A percentile compares a stretch with the other conserved stretches of the same genome.
phyloP scores from a whole-genome alignment of 495 filamentous ascomycete species.

The Aspergillus sclerotioniger region DNA sequence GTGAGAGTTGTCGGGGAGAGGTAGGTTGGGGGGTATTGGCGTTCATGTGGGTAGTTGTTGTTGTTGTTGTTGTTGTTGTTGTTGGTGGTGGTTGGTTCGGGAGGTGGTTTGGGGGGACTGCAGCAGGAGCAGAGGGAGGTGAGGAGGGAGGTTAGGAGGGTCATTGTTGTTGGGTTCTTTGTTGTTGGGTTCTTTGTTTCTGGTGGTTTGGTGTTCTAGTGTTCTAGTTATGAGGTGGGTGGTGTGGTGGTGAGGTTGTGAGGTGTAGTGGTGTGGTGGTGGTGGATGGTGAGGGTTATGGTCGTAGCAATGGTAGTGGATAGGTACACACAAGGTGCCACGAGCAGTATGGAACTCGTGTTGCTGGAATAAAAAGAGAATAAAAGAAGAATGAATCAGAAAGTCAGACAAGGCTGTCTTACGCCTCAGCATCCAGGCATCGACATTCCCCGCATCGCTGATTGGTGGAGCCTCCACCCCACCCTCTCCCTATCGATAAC shows the following conservation, averaged over 20 bases:
- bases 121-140: not conserved
- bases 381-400: not conserved
- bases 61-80: not conserved
- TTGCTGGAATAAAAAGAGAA: not conserved
- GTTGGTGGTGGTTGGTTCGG: not conserved
- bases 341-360: no score
- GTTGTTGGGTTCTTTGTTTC: not conserved
- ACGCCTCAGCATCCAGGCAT: constrained; percentile 5
- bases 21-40: not conserved
- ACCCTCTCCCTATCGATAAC: not conserved
- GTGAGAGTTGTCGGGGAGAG: not conserved
- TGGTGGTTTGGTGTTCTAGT: no score
- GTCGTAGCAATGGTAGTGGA: no score
- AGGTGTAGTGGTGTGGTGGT: not conserved
- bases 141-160: not conserved
- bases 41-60: not conserved
- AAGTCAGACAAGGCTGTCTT: not conserved
- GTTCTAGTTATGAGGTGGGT: no score
- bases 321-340: no score
- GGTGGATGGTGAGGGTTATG: not conserved
- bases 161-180: not conserved
- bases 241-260: no score
- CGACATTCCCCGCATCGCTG: constrained; percentile 4
- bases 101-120: not conserved
- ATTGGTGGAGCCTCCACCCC: not conserved